Percentiles rank a stretch among this genome's conserved stretches.
Conservation (phyloP, 495 filamentous ascomycete species). For the Pseudotulostoma volvatum region DNA sequence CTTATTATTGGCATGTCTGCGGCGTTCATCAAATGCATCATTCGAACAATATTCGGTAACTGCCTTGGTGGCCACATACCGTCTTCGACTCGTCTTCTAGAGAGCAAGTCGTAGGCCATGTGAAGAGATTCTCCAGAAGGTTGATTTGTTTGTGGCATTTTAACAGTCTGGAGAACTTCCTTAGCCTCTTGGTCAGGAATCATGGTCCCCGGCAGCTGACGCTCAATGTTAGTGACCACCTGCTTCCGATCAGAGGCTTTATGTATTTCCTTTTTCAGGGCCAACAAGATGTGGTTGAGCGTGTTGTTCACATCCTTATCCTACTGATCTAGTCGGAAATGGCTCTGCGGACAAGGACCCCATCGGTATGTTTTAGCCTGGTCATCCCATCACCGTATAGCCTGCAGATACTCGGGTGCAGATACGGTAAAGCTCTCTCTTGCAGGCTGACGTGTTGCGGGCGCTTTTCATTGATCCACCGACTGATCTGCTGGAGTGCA, state of each 20-base stretch:
- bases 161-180: slow-evolving; percentile 8
- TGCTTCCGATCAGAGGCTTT: slow-evolving; percentile 8
- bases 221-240: slow-evolving; percentile 8
- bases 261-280: slow-evolving; percentile 8
- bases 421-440: slow-evolving; percentile 13
- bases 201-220: slow-evolving; percentile 9
- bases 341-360: too few species aligned
- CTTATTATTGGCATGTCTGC: slow-evolving; percentile 9
- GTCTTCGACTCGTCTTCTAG: slow-evolving; percentile 12
- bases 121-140: slow-evolving; percentile 14
- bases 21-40: slow-evolving; percentile 7
- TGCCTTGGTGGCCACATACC: slow-evolving; percentile 10
- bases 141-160: slow-evolving; percentile 11
- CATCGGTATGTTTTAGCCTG: slow-evolving; percentile 1
- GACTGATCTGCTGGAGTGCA: slow-evolving; percentile 18
- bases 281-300: slow-evolving; percentile 7
- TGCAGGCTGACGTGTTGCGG: slow-evolving; percentile 15
- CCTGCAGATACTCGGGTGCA: slow-evolving; percentile 9
- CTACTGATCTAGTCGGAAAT: slow-evolving; percentile 6
- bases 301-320: slow-evolving; percentile 2
- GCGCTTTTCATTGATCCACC: slow-evolving; percentile 20
- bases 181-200: slow-evolving; percentile 10
- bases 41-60: slow-evolving; percentile 10
- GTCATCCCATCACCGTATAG: slow-evolving; percentile 7
- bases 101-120: slow-evolving; percentile 13